Base-by-base conservation (phyloP, 2,329 filamentous ascomycete genomes). In the Exutisphaerella laricina region DNA sequence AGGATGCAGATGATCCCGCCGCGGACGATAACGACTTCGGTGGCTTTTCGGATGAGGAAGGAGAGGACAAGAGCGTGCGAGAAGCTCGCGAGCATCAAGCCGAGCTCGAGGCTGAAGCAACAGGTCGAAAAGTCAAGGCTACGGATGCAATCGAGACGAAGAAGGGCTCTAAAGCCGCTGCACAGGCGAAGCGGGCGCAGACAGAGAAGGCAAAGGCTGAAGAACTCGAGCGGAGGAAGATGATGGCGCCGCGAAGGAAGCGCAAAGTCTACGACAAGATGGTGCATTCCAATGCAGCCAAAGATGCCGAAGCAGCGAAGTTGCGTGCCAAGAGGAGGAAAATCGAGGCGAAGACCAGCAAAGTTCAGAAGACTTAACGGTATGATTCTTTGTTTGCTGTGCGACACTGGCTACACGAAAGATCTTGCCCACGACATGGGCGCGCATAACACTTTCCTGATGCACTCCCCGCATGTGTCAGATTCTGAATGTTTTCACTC, bases 171-270 rank as follows among this genome's bases (percentile, higher is more conserved):
- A 84, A 84, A 67, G 79, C 82, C 54, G 84, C 78, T 74, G 54
- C 45, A 4, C 84, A 85, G 61, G 84, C 83, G 71, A 82, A 85
- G 68, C 67, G 70, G 46, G 78, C 80, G 25, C 78, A 80, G 47
- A 75, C 74, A 63, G 77, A 79, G 58, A 64, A 68, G 58, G 70
- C 77, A 59, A 85, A 92, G 62, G 82, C 84, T 3, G 92, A 97
- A 67, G 89, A 97, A 58, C 68, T 94, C 45, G 88, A 95, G 67
- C 78, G 90, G 50, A 84, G 87, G 65, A 96, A 95, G 79, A 92
- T 94, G 72, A 98, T 98, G 92, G 82, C 97, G 74, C 86, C 85
- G 67, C 86, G 94, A 68, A 92, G 94, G 79, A 98, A 97, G 81
- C 78, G 92, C 60, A 96, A 96, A 80, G 72, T 96, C 60, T 84